Percentiles rank a stretch among this genome's conserved stretches.
Conservation (phyloP, 2,329 filamentous ascomycete species). For the Sclerotinia sclerotiorum region DNA sequence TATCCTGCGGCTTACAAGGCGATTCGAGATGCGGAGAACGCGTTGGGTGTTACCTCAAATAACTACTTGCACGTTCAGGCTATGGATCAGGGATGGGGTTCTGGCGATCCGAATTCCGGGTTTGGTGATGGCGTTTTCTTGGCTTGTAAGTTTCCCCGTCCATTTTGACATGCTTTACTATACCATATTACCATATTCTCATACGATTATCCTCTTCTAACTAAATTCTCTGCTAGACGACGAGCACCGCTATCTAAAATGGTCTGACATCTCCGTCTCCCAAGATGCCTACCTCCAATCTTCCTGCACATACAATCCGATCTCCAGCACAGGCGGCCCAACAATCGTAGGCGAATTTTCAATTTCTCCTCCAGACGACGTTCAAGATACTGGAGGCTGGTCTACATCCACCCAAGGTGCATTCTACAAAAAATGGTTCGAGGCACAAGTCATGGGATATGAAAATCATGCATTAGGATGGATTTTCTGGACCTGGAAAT, state of each 20-base stretch:
- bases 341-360: constrained; percentile 61
- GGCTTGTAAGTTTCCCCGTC: constrained; percentile 46
- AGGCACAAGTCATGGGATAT: constrained; percentile 55
- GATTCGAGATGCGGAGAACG: constrained; percentile 51
- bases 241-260: constrained; percentile 58
- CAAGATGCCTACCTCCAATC: constrained; percentile 52
- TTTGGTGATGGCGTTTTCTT: constrained; percentile 47
- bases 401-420: constrained; percentile 42
- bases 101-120: constrained; percentile 52
- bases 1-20: constrained; percentile 51
- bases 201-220: background rate
- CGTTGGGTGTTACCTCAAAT: constrained; percentile 45
- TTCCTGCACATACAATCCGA: constrained; percentile 51
- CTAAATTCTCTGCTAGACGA: constrained; percentile 10
- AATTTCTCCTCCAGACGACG: constrained; percentile 50
- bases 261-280: constrained; percentile 45
- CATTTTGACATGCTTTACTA: background rate
- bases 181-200: background rate
- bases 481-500: constrained; percentile 64
- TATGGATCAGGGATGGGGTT: constrained; percentile 56
- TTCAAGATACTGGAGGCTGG: constrained; percentile 49
- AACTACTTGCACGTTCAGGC: constrained; percentile 54
- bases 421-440: constrained; percentile 59
- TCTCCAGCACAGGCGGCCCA: constrained; percentile 42
- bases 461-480: constrained; percentile 53